Evolutionary conservation across 2,329 filamentous ascomycete species (phyloP), one percentile per base, ranked within the genome.

Genomic region (Penicillium sp.): DNA sequence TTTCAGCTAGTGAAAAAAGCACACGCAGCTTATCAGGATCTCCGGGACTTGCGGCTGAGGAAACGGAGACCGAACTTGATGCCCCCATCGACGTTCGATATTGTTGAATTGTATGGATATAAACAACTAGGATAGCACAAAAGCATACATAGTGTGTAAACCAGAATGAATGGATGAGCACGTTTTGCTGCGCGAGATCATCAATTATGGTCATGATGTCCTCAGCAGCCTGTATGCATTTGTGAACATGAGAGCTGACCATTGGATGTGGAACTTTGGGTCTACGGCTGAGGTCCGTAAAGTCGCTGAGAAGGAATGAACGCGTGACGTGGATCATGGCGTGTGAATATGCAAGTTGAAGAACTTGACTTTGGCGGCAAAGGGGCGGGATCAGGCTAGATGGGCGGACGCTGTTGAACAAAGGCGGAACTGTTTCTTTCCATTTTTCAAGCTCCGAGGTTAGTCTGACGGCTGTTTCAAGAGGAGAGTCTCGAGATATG

Each of bases 181-280:
- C 61, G 1, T 66, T 69, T 46, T 73, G 70, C 22, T 67, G 69
- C 3, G 68, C 72, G 24, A 75, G 66, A 14, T 63, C 62, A 41
- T 73, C 70, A 16, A 72, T 66, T 9, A 74, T 58, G 1, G 64
- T 66, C 60, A 75, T 66, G 8, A 74, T 72, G 27, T 75, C 68
- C 51, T 75, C 71, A 7, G 76, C 75, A 10, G 76, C 76, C 16
- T 70, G 63, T 32, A 78, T 72, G 38, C 77, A 79, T 52, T 79
- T 77, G 8, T 64, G 64, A 1, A 75, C 68, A 29, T 75, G 69
- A n/a, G 68, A 67, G 44, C 67, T 65, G 31, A 75, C 68, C 41
- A 65, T 65, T 6, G 66, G 65, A 42, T 67, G 60, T 8, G 70
- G 64, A 8, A 67, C 59, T 45, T 59, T 55, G 7, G 70, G 66